A percentile compares a stretch with the other conserved stretches of the same genome.
These are phyloP conservation scores for Angomonas deanei DNA, from an alignment of 208 protist species.

Conservation along the genomic window DNA sequence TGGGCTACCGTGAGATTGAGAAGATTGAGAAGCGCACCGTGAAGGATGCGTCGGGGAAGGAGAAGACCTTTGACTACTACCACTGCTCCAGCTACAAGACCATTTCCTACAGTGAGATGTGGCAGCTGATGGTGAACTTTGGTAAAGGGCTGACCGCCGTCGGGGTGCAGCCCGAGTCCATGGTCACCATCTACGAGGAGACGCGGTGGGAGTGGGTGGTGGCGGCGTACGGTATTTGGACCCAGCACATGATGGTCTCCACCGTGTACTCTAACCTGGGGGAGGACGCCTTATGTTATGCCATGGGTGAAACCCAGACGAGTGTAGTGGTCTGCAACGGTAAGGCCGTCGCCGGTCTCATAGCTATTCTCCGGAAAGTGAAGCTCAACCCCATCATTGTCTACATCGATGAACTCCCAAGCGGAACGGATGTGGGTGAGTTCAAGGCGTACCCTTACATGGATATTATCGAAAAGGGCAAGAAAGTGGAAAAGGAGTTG, in stretches of 20 bases:
- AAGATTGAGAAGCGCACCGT: constrained; percentile 37
- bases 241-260: constrained; percentile 47
- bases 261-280: constrained; percentile 82
- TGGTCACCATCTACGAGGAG: constrained; percentile 60
- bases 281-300: constrained; percentile 52
- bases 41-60: constrained; percentile 19
- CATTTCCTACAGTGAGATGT: constrained; percentile 44
- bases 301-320: constrained; percentile 35
- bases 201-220: constrained; percentile 78
- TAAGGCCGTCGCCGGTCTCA: constrained; percentile 24
- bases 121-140: constrained; percentile 39
- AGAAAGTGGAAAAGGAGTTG: constrained; percentile 7
- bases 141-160: constrained; percentile 31
- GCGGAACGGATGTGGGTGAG: constrained; percentile 13
- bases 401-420: constrained; percentile 35
- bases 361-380: constrained; percentile 30
- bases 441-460: constrained; percentile 32
- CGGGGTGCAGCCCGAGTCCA: constrained; percentile 17
- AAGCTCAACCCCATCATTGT: constrained; percentile 28
- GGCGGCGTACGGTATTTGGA: constrained; percentile 60
- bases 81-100: constrained; percentile 30
- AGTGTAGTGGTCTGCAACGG: constrained; percentile 56
- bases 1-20: constrained; percentile 54
- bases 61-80: constrained; percentile 33
- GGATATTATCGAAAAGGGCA: constrained; percentile 39